Evolutionary conservation across 495 filamentous ascomycete species (phyloP).

Genomic region (Paragyromitra xinjiangensis): DNA sequence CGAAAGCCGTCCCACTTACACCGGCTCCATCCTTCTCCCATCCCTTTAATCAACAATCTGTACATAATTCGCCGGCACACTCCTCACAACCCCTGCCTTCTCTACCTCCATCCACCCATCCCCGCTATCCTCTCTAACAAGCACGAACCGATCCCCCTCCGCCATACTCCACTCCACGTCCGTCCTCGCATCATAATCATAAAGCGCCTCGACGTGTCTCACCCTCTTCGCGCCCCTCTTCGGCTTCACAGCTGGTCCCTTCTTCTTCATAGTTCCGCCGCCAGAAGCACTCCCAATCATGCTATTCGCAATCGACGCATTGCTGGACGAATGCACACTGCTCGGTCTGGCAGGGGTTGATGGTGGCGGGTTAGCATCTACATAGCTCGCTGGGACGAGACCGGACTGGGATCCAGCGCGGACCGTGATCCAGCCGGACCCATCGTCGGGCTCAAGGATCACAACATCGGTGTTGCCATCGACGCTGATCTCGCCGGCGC

Average conservation of each 20-base stretch:
- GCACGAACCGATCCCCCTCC: conserved; percentile 90
- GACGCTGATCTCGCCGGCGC: conserved; percentile 81
- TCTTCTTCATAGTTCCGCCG: conserved; percentile 72
- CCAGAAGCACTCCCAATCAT: conserved; percentile 67
- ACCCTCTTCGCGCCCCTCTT: conserved; percentile 92
- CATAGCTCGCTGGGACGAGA: conserved; percentile 85
- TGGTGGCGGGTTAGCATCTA: conserved; percentile 63
- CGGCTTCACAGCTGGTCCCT: conserved; percentile 92
- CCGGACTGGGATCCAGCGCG: conserved; percentile 74
- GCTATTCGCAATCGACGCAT: conserved; percentile 43
- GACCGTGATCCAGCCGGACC: conserved; percentile 89
- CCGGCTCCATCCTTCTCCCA: conserved; percentile 46
- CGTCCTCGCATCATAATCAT: conserved; percentile 86
- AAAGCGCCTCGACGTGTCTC: conserved; percentile 92
- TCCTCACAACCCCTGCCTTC: conserved; percentile 71
- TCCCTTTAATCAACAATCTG: conserved; percentile 55
- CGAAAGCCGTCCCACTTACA: conserved; percentile 18
- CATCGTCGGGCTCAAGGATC: conserved; percentile 89
- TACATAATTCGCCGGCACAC: conserved; percentile 28
- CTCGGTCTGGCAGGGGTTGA: conserved; percentile 57
- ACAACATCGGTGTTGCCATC: conserved; percentile 77
- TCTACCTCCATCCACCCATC: conserved; percentile 98
- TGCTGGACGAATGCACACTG: conserved; percentile 69
- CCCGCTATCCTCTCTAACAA: conserved; percentile 82
- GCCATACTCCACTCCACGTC: conserved; percentile 87